A percentile compares a stretch with the other conserved stretches of the same genome.
These are phyloP conservation scores for Auricularia cornea DNA, from an alignment of 768 basidiomycete genomes.

Conservation along the genomic window DNA sequence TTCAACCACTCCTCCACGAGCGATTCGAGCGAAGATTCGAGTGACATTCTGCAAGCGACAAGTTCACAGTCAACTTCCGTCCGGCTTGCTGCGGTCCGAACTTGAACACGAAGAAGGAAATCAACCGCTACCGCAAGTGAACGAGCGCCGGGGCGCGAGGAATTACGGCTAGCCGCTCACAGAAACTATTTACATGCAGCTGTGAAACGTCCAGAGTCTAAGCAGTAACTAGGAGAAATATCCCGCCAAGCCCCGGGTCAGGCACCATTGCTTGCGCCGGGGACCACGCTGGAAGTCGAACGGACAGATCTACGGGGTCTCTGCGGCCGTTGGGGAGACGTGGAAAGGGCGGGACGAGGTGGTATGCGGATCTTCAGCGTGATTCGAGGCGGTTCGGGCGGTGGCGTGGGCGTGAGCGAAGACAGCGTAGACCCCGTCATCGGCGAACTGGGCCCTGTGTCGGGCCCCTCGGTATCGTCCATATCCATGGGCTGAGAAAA, in stretches of 20 bases:
- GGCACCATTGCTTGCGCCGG: not conserved
- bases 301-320: slow-evolving; percentile 5
- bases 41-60: slow-evolving; percentile 6
- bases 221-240: slow-evolving; percentile 21
- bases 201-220: slow-evolving; percentile 1
- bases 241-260: not conserved
- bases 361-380: slow-evolving; percentile 25
- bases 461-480: slow-evolving; percentile 61
- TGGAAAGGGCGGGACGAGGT: slow-evolving; percentile 12
- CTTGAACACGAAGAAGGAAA: slow-evolving; percentile 8
- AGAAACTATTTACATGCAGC: slow-evolving; percentile 12
- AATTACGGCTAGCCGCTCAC: not conserved
- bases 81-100: slow-evolving; percentile 3
- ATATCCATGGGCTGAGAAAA: slow-evolving; percentile 36
- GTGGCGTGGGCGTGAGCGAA: slow-evolving; percentile 6
- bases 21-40: slow-evolving; percentile 25
- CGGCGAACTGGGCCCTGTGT: not conserved
- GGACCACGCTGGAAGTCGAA: not conserved
- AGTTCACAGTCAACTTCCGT: not conserved
- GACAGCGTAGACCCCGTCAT: not conserved
- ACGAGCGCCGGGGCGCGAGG: slow-evolving; percentile 5
- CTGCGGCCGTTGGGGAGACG: slow-evolving; percentile 1
- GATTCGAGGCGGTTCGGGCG: slow-evolving; percentile 6
- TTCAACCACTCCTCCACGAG: slow-evolving; percentile 46
- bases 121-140: no score